Base-by-base conservation (phyloP, 176 grass and related monocot species). In the Poa pratensis region DNA sequence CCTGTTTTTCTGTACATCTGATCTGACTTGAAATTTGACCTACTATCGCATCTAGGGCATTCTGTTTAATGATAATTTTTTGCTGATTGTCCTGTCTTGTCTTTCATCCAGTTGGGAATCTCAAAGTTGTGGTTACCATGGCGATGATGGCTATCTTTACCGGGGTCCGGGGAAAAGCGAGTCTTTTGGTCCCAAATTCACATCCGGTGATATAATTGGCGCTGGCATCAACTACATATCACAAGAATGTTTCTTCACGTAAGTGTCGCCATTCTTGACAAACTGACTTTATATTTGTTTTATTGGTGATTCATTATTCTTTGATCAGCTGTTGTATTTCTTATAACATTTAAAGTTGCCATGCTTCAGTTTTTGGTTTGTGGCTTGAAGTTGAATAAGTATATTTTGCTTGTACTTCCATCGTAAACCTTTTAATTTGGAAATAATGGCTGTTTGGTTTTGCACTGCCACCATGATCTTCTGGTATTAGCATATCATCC, bases 211-310 rank as follows among this genome's bases (percentile, higher is more conserved):
- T 73, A 89, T 59, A 69, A 84, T 99, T 84, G 97, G 97, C 35
- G 92, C 90, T 37, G 94, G 97, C 77, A 94, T 99, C 82, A 99
- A 96, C 80, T 99, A 94, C 72, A 78, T 90, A 71, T 86, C 88
- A 46, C 88, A 96, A 82, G 90, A 96, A 78, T 53, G 88, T n/a
- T 99, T 99, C 84, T 99, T 94, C 88, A 99, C 94, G 94, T 99
- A 89, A 94, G 97, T 91, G 80, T 80, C n/a, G 14, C 15, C 58
- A 66, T 67, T 82, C 2, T 75, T 52, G 16, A 55, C 50, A 22
- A 63, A 72, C 61, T 80, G 15, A 2, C 24, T 53, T 3, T 65
- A 32, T 45, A n/a, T 45, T 59, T 73, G 12, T 88, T 78, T 52
- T 48, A 65, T 84, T 84, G 16, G 16, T 22, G 48, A 77, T 28